phyloP scores from a whole-genome alignment of 257 asterid species.

The Forsythia suspensa region DNA sequence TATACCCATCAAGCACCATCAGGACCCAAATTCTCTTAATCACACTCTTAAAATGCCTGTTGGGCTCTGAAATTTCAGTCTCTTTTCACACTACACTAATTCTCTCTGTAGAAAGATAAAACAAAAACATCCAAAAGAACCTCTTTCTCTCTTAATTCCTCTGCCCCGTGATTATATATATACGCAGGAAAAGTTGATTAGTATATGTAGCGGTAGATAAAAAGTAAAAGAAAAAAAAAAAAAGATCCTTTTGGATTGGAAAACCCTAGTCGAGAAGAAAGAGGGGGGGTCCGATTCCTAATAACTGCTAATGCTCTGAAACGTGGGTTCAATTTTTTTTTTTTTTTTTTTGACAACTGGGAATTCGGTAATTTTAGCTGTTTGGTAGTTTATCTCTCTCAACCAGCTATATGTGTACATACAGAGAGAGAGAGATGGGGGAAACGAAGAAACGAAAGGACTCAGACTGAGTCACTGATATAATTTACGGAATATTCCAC shows the following conservation, averaged over 20 bases:
- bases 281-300: no score
- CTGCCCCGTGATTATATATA: slow-evolving; percentile 2
- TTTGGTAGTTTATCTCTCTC: no score
- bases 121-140: no score
- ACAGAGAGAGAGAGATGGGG: no score
- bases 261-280: not conserved
- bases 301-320: no score
- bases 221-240: slow-evolving; percentile 20
- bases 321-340: no score
- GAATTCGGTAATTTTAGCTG: no score
- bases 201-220: not conserved
- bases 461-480: no score
- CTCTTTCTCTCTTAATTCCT: not conserved
- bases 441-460: no score
- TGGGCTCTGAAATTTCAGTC: not conserved
- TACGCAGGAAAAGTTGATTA: not conserved
- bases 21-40: slow-evolving; percentile 8
- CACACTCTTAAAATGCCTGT: slow-evolving; percentile 7
- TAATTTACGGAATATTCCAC: no score
- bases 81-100: not conserved
- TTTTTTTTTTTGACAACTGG: no score
- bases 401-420: no score
- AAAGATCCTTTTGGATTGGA: not conserved
- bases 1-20: slow-evolving; percentile 44
- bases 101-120: not conserved